Base-by-base conservation (phyloP, 371 early-diverging fungal genomes). In the Mucor circinelloides region DNA sequence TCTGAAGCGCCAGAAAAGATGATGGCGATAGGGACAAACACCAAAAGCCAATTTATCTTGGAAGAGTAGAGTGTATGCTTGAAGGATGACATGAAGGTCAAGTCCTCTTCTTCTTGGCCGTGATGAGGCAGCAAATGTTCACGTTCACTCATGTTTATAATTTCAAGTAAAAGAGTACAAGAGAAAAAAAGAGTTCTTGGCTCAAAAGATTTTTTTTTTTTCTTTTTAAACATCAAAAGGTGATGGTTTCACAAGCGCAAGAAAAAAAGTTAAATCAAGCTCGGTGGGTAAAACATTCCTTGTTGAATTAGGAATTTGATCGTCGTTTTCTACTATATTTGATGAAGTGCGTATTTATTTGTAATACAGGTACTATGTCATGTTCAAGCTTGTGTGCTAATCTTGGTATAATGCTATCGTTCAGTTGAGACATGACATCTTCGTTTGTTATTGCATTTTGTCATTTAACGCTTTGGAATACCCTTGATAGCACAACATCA, bases 21-120 rank as follows among this genome's bases (percentile, higher is more conserved):
- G n/a, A 94, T 78, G n/a, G 94, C 97, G 5, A 95, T 75, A 5
- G 96, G 96, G 0, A 93, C 82, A 58, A 95, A 91, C 19, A 93
- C 40, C 8, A 92, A 71, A 3, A 94, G 73, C 40, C 89, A 55
- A 69, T 94, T 94, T 58, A 93, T 68, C 67, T 78, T 81, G 21
- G 89, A 87, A 15, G 77, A 80, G 3, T 34, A 66, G 2, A 73
- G 23, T 10, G 78, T 64, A 17, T 60, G 63, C 50, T 80, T 80
- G 42, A 73, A 66, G 6, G 83, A 82, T 0, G 83, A 75, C 60
- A 36, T 63, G 42, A 80, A 78, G 12, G 83, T 80, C 10, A 75
- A 65, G 17, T 56, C 30, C n/a, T 66, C 40, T n/a, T 63, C 42
- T 7, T 52, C 38, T 36, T 63, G 59, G 17, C 64, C 32, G 23